Evolutionary conservation across 306 rosid species (phyloP), one percentile per base, ranked within the genome.

Genomic region (Ceratonia siliqua): DNA sequence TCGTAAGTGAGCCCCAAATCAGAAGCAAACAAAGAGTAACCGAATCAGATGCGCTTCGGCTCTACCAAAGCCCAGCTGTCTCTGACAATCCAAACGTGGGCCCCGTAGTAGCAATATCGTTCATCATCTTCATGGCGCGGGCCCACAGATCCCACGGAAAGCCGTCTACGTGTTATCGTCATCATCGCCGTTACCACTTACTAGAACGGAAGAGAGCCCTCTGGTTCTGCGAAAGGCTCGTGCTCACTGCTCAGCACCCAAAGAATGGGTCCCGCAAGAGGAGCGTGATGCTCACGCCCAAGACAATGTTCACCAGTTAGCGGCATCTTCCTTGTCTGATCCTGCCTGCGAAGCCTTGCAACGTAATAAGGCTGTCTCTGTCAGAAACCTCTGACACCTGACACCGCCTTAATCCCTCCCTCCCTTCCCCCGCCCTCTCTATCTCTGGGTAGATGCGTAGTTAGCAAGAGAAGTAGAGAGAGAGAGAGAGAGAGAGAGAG

Each of bases 351-450:
- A 62, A 57, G 56, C 15, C 70, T 77, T 25, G 64, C 72, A 71
- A 61, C 52, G 42, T 52, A 67, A 74, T 49, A 75, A 85, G 73
- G 75, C 66, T 53, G 62, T 39, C 41, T 57, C 10, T 81, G 88
- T 83, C 91, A 89, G 88, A 74, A 71, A 15, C 17, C 18, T 58
- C 93, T 84, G 91, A 56, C 88, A 70, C 72, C 93, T 84, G 91
- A 56, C 88, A 70, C 72, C 4, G 11, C 72, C 58, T 73, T 79
- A 27, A 18, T 68, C 78, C 6, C 21, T 15, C 2, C 43, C 39
- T 8, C 21, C 32, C 7, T 32, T 22, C 50, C 61, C 18, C 68
- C 53, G 67, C 74, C 61, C 49, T 69, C 70, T 64, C 73, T 58
- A 49, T 45, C 17, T 27, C 13, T 38, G 38, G 10, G n/a, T 63